These are phyloP conservation scores for Plasmodium reichenowi DNA, from an alignment of 169 alveolate genomes.

Conservation along the genomic window DNA sequence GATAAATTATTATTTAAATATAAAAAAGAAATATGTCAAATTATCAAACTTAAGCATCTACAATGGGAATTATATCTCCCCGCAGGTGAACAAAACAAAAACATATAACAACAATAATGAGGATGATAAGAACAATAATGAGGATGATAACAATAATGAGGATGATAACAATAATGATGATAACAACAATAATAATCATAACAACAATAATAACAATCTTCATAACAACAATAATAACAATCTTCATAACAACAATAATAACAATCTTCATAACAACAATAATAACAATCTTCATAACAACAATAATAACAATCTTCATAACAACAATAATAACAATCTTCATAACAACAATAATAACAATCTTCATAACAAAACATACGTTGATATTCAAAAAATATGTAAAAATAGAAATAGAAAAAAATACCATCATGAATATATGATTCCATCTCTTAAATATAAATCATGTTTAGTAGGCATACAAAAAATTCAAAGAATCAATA, in stretches of 20 bases:
- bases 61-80: not conserved
- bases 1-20: slow-evolving; percentile 33
- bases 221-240: too few relatives aligned
- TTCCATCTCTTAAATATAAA: slow-evolving; percentile 12
- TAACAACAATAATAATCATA: not conserved
- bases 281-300: not conserved
- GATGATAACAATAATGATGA: not conserved
- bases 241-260: not conserved
- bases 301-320: not conserved
- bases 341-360: too few relatives aligned
- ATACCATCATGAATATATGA: not conserved
- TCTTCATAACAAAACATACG: too few relatives aligned
- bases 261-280: not conserved
- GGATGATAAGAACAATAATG: not conserved
- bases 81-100: not conserved
- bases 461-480: slow-evolving; percentile 48
- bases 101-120: not conserved
- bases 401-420: slow-evolving; percentile 10
- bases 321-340: not conserved
- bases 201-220: not conserved
- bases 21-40: slow-evolving; percentile 22
- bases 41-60: slow-evolving; percentile 33
- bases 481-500: slow-evolving; percentile 9
- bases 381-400: slow-evolving; percentile 4
- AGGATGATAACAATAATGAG: not conserved